Evolutionary conservation across 345 rosid genomes (phyloP), one percentile per base, ranked within the genome.

Genomic region (Salix arbutifolia): DNA sequence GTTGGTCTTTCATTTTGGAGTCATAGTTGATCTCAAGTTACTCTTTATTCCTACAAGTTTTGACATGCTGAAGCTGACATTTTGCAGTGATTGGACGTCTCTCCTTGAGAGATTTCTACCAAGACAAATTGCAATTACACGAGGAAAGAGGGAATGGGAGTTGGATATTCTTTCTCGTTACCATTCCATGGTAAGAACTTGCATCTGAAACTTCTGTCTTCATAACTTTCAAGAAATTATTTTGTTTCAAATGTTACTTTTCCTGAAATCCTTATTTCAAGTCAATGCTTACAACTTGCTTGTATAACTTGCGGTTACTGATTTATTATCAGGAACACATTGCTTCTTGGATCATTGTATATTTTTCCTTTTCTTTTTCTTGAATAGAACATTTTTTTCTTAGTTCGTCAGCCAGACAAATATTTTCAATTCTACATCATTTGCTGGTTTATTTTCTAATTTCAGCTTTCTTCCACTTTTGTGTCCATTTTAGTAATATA

Each of bases 121-220:
- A 3, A 88, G 98, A 78, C 98, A 93, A 86, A 90, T 96, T 85
- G 97, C 99, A 53, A 92, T 96, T 50, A 96, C 98, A 46, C 88
- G 96, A 82, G 98, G 91, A 81, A 93, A 94, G 85, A 90, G 88
- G 74, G 99, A 96, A 74, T 96, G 98, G 98, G 99, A 96, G 87
- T 65, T 87, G 77, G 98, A 93, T 83, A 92, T 96, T 85, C 94
- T 93, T 76, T 90, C 94, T 71, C 98, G 94, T 77, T 93, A 96
- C 73, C 87, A 84, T 50, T 88, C 90, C 38, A 86, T 96, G 99
- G 99, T 93, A 74, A 85, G 85, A 75, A 79, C 56, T 10, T 35
- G 23, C 68, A 62, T 78, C 50, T 81, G 67, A 30, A 35, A 33
- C 25, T 71, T 70, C 33, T 31, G 64, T 56, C 18, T 40, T 70